Percentiles rank a stretch among this genome's conserved stretches.
These are phyloP conservation scores for Stagonosporopsis cucurbitacearum DNA, from an alignment of 2,329 filamentous ascomycete genomes.

Conservation along the genomic window DNA sequence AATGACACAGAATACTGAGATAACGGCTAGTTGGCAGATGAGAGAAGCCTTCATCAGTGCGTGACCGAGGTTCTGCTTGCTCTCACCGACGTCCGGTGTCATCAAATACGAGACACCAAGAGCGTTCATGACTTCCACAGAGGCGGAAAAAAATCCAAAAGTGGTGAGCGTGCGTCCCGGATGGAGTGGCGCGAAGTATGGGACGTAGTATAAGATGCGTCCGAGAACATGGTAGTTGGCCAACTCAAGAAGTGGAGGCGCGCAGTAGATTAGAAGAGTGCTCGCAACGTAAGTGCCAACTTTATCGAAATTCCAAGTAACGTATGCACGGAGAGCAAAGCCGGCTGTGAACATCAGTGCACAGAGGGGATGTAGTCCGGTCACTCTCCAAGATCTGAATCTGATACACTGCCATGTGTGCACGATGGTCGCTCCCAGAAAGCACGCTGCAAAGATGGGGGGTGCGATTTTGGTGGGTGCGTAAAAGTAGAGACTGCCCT, in stretches of 20 bases:
- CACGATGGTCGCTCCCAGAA: slow-evolving; percentile 50
- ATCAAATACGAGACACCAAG: slow-evolving; percentile 53
- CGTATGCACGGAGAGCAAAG: slow-evolving; percentile 61
- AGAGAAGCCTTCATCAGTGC: slow-evolving; percentile 57
- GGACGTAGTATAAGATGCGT: slow-evolving; percentile 64
- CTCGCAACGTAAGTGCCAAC: slow-evolving; percentile 48
- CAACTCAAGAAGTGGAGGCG: slow-evolving; percentile 36
- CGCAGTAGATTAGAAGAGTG: slow-evolving; percentile 41
- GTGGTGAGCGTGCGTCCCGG: slow-evolving; percentile 63
- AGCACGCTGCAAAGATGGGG: slow-evolving; percentile 57
- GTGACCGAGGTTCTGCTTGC: slow-evolving; percentile 48
- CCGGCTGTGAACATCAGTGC: slow-evolving; percentile 61
- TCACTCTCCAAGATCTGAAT: slow-evolving; percentile 62
- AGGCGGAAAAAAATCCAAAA: slow-evolving; percentile 59
- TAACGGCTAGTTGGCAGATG: slow-evolving; percentile 57
- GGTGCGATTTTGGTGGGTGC: slow-evolving; percentile 60
- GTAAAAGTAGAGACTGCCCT: slow-evolving; percentile 47
- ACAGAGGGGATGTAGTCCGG: slow-evolving; percentile 60
- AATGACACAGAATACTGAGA: slow-evolving; percentile 54
- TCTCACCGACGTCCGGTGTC: slow-evolving; percentile 49
- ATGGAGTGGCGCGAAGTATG: slow-evolving; percentile 63
- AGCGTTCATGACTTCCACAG: slow-evolving; percentile 58
- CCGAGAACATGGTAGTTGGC: slow-evolving; percentile 66
- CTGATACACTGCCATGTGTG: slow-evolving; percentile 62
- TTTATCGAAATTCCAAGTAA: slow-evolving; percentile 57